Base-by-base conservation (phyloP, 2,329 filamentous ascomycete genomes). In the Ampelomyces quisqualis region DNA sequence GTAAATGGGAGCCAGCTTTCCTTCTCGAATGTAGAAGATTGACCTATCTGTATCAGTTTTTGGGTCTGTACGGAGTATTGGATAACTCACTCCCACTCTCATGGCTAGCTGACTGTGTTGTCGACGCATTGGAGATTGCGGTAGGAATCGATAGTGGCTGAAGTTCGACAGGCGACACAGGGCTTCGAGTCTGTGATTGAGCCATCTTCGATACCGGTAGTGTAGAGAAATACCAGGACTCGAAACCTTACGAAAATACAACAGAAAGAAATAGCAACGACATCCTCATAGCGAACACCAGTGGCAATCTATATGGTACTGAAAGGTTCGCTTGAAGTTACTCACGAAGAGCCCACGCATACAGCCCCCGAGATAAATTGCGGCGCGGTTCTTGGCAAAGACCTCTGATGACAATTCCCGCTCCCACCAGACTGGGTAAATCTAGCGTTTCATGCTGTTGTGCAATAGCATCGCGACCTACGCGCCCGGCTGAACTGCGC, bases 1-100 rank as follows among this genome's bases (percentile, higher is more conserved):
- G 49, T 51, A 14, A 47, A 55, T 14, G 49, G 49, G 21, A 46
- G 27, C 52, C 52, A 55, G 36, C 26, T 36, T 30, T 13, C 29
- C 13, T 47, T 40, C 22, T 10, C 24, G 7, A 6, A 2, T 21
- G n/a, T 33, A 5, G 21, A 10, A n/a, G 17, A 14, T 24, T 9
- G 7, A 2, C 21, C 38, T 42, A 13, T 13, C 14, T 14, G n/a
- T 11, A 7, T 35, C 8, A 39, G n/a, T 32, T 10, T 14, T n/a
- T 9, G 21, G 5, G 26, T 3, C n/a, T n/a, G n/a, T n/a, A n/a
- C n/a, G n/a, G n/a, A n/a, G n/a, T n/a, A n/a, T n/a, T n/a, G n/a
- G n/a, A n/a, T n/a, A n/a, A n/a, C n/a, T n/a, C n/a, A n/a, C n/a
- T n/a, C n/a, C n/a, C n/a, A n/a, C n/a, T n/a, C n/a, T n/a, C n/a